phyloP scores from a whole-genome alignment of 2,329 filamentous ascomycete genomes.

The Aspergillus brasiliensis region DNA sequence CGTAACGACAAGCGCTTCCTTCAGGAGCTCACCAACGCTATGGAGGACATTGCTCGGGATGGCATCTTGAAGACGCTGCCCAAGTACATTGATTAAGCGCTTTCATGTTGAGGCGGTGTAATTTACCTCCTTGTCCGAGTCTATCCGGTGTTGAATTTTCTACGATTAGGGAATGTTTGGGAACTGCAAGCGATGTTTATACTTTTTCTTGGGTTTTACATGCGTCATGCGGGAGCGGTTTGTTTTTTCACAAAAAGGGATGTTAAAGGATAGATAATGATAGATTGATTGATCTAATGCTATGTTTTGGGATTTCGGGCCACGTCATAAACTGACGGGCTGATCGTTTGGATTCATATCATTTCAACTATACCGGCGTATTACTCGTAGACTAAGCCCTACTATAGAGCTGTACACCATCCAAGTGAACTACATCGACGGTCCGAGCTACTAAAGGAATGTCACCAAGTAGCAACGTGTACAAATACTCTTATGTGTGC shows the following conservation, averaged over 20 bases:
- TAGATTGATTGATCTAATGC: background rate
- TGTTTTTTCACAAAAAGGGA: background rate
- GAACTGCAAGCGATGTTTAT: background rate
- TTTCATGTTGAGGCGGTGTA: no score
- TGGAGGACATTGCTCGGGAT: conserved; percentile 51
- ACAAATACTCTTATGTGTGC: no score
- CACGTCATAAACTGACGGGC: no score
- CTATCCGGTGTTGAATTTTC: background rate
- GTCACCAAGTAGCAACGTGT: no score
- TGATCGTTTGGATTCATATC: no score
- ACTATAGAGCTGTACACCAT: no score
- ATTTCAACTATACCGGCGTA: no score
- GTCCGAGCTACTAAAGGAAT: no score
- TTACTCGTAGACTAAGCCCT: no score
- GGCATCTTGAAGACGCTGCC: conserved; percentile 54
- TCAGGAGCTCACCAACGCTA: conserved; percentile 49
- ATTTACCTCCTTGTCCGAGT: background rate
- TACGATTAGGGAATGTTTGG: background rate
- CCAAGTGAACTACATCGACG: no score
- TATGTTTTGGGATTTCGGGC: no score
- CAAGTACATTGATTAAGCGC: conserved; percentile 48
- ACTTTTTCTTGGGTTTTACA: background rate
- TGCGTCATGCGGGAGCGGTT: conserved; percentile 1
- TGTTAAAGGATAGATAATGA: background rate
- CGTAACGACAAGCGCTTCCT: conserved; percentile 53